Percentiles rank a stretch among this genome's conserved stretches.
phyloP scores from a whole-genome alignment of 768 basidiomycete genomes.

The Udeniomyces megalosporus region DNA sequence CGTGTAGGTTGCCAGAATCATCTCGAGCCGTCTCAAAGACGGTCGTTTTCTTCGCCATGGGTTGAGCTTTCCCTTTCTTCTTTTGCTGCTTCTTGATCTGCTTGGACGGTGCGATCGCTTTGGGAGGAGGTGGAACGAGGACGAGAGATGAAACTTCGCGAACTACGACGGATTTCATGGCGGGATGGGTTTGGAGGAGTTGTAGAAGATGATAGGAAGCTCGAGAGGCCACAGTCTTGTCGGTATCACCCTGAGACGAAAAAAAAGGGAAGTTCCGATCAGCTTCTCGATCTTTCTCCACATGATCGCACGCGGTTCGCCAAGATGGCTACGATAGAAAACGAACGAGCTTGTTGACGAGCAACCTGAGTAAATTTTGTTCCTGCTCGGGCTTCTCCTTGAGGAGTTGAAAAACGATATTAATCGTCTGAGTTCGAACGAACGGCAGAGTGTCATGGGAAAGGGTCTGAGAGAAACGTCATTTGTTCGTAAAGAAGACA shows the following conservation, averaged over 20 bases:
- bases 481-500: background rate
- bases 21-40: conserved; percentile 20
- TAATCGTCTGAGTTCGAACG: conserved; percentile 68
- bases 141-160: conserved; percentile 70
- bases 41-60: conserved; percentile 20
- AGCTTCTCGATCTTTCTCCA: no score
- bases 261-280: background rate
- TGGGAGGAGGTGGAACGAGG: conserved; percentile 40
- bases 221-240: conserved; percentile 71
- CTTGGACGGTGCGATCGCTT: conserved; percentile 29
- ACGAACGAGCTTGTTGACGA: conserved; percentile 83
- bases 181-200: conserved; percentile 73
- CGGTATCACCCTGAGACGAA: conserved; percentile 57
- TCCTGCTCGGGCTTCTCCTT: conserved; percentile 90
- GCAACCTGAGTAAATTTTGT: conserved; percentile 77
- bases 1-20: conserved; percentile 38
- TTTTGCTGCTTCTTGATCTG: conserved; percentile 20
- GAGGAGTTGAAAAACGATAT: conserved; percentile 60
- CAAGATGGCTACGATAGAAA: background rate
- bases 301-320: no score
- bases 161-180: conserved; percentile 79
- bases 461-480: conserved; percentile 39
- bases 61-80: conserved; percentile 20
- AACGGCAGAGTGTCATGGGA: conserved; percentile 74
- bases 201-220: conserved; percentile 80